phyloP scores from a whole-genome alignment of 2,329 filamentous ascomycete species.

The Verticillium isaacii region DNA sequence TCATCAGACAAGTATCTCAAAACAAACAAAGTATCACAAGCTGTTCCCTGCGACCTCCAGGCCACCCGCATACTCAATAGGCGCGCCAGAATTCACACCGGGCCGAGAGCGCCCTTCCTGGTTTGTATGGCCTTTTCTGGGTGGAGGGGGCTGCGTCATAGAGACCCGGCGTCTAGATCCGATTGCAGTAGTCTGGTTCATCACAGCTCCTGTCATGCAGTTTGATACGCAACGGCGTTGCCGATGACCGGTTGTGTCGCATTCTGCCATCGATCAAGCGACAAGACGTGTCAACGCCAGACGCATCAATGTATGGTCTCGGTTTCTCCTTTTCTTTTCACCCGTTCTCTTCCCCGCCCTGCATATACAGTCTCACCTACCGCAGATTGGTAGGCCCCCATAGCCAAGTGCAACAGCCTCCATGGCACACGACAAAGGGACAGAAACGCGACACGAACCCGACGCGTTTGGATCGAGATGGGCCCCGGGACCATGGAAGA shows the following conservation, averaged over 20 bases:
- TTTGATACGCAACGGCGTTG: background rate
- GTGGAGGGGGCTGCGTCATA: background rate
- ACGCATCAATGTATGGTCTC: background rate
- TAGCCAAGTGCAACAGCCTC: background rate
- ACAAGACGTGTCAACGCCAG: background rate
- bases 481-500: background rate
- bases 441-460: background rate
- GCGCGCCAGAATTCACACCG: background rate
- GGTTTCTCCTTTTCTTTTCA: background rate
- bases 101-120: background rate
- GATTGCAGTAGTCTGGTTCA: background rate
- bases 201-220: background rate
- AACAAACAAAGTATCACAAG: background rate
- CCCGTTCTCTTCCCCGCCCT: background rate
- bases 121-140: too few relatives aligned
- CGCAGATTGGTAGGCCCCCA: background rate
- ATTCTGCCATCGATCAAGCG: background rate
- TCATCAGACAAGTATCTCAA: background rate
- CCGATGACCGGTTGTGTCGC: background rate
- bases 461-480: background rate
- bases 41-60: background rate
- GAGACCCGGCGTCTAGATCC: background rate
- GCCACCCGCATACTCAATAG: background rate
- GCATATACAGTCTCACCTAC: background rate
- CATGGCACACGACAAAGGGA: background rate